Base-by-base conservation (phyloP, 306 rosid species). In the Pueraria montana region DNA sequence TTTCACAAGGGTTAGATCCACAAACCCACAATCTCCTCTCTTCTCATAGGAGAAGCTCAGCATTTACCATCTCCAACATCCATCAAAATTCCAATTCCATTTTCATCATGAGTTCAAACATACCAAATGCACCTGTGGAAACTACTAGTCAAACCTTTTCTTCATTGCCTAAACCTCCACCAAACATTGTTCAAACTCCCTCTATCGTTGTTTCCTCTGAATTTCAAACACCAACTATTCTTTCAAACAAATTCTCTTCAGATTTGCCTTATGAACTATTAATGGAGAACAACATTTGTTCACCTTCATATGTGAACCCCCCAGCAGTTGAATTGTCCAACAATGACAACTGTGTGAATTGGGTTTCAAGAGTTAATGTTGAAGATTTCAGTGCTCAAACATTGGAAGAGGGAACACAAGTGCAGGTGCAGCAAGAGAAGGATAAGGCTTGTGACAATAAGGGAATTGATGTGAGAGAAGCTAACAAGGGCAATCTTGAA, bases 1-100 rank as follows among this genome's bases (percentile, higher is more conserved):
- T 94, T 27, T 88, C 97, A 4, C 94, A 84, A 69, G 98, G 98
- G 53, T 83, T 94, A 45, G 98, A 94, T 78, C 98, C 98, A 71
- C 93, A 88, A 84, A 94, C 98, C 11, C 98, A 94, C 82, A 94
- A 68, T 86, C 93, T 89, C 13, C 91, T 91, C 20, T 82, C 90
- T 55, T 74, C 87, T 76, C 90, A 63, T 20, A 83, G 21, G 16
- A 86, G 85, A 83, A 38, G 4, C 38, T 82, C 86, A 24, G 6
- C 84, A 18, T 9, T 1, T 12, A 56, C 11, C 38, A 63, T 76
- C 76, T 76, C 85, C 48, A 68, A 73, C 9, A 77, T 32, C 65
- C 55, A 71, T 16, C 72, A 77, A 63, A 79, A 62, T 18, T 74
- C 84, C 46, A 77, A 78, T 78, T 82, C 90, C 64, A 67, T 79